Evolutionary conservation across 2,329 filamentous ascomycete genomes (phyloP).

Genomic region (Nemania diffusa): DNA sequence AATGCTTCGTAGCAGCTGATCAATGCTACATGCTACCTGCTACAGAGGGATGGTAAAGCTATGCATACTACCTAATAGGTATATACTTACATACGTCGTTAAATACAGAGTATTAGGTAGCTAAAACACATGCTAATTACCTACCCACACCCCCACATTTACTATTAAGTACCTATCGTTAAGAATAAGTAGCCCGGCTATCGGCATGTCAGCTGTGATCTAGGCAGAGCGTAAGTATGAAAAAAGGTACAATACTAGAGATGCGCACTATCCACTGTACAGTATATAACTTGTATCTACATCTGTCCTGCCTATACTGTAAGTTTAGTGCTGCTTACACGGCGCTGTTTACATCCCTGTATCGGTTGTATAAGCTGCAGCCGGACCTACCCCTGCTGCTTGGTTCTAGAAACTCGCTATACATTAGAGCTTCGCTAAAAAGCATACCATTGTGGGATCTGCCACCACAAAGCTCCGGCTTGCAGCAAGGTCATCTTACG

Average conservation of each 20-base stretch:
- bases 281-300: too few relatives aligned
- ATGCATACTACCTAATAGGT: not conserved
- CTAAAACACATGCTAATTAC: too few relatives aligned
- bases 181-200: conserved; percentile 7
- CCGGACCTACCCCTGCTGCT: not conserved
- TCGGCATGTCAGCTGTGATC: conserved; percentile 14
- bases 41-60: not conserved
- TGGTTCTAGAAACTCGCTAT: conserved; percentile 18
- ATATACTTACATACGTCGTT: not conserved
- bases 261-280: too few relatives aligned
- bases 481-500: conserved; percentile 26
- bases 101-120: too few relatives aligned
- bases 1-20: not conserved
- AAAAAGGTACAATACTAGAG: too few relatives aligned
- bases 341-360: too few relatives aligned
- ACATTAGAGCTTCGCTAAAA: conserved; percentile 25
- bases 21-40: not conserved
- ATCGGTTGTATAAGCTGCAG: too few relatives aligned
- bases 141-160: not conserved
- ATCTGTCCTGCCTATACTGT: too few relatives aligned
- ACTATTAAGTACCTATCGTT: not conserved
- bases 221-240: not conserved
- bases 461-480: conserved; percentile 18
- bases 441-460: conserved; percentile 1
- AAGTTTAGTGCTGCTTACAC: too few relatives aligned